Evolutionary conservation across 2,329 filamentous ascomycete species (phyloP).

Genomic region (Curvularia sp.): DNA sequence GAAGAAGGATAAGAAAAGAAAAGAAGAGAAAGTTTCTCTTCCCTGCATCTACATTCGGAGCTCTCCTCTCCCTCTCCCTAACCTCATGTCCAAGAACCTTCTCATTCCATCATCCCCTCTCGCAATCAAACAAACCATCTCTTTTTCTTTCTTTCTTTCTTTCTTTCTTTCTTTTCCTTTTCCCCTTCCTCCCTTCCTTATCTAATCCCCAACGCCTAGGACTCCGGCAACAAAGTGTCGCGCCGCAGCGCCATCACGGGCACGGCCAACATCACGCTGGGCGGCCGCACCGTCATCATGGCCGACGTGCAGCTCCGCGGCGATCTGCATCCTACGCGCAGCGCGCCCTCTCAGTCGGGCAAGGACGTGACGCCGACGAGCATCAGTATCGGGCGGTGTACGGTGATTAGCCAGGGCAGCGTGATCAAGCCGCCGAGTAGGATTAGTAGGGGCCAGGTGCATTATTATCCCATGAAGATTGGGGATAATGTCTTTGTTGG

Average conservation of each 20-base stretch:
- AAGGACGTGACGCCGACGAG: slow-evolving; percentile 57
- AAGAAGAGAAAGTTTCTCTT: neutral
- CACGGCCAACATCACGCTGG: slow-evolving; percentile 97
- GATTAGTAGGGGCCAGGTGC: slow-evolving; percentile 76
- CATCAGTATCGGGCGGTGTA: slow-evolving; percentile 90
- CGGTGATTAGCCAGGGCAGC: slow-evolving; percentile 80
- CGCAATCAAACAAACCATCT: too few species aligned
- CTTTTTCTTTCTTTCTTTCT: too few species aligned
- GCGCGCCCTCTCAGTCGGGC: slow-evolving; percentile 43
- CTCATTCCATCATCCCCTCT: neutral
- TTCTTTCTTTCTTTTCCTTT: too few species aligned
- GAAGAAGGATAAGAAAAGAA: neutral
- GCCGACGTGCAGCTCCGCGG: slow-evolving; percentile 93
- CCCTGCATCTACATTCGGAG: too few species aligned
- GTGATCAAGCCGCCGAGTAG: slow-evolving; percentile 84
- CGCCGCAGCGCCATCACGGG: slow-evolving; percentile 90
- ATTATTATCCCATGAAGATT: slow-evolving; percentile 88
- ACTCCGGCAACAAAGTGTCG: slow-evolving; percentile 98
- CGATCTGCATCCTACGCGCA: slow-evolving; percentile 67
- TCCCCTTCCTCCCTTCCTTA: too few species aligned
- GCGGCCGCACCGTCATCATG: slow-evolving; percentile 92
- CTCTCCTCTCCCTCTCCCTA: neutral
- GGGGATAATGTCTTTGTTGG: slow-evolving; percentile 95
- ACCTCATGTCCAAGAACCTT: neutral
- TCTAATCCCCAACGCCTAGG: slow-evolving; percentile 59